Base-by-base conservation (phyloP, 306 rosid species). In the Dryas octopetala region DNA sequence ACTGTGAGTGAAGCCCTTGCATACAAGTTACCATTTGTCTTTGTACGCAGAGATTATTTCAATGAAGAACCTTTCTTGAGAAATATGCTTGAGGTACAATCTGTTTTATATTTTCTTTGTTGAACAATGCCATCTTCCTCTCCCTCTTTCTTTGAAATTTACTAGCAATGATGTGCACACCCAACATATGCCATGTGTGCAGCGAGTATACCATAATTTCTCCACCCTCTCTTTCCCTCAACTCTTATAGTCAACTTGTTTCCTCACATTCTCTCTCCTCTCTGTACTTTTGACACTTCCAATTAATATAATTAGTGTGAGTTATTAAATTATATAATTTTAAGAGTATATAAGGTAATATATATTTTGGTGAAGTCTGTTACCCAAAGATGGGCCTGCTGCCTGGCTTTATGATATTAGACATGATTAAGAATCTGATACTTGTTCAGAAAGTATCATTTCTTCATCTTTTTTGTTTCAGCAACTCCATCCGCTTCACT, bases 1-100 rank as follows among this genome's bases (percentile, higher is more conserved):
- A 95, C 97, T 28, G 91, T 81, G 69, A 95, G 98, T 71, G 99
- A 95, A 85, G 93, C 99, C 71, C 83, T 95, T 81, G 92, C 97
- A 62, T 95, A 68, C 89, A 86, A 86, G 83, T 83, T 91, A 68
- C 97, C 99, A n/a, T 95, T 95, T 90, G 97, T 90, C 71, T 95
- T 95, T 82, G 99, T 95, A 55, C 90, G 99, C 48, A 86, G 99
- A 86, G 99, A 95, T 82, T 95, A 95, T 85, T 95, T 95, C 85
- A 95, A 95, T 53, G 99, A 95, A 86, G 99, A 95, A 70, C 99
- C 99, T 1, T 95, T 92, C 85, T 82, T 95, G 85, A 90, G 99
- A 87, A 95, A 89, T 90, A 91, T 95, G 99, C 97, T 92, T 62
- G 99, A 92, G 99, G 99, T 95, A 57, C 6, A 69, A 50, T 66